phyloP scores from a whole-genome alignment of 1,139 yeast species.

The Pichiaceae sp. region DNA sequence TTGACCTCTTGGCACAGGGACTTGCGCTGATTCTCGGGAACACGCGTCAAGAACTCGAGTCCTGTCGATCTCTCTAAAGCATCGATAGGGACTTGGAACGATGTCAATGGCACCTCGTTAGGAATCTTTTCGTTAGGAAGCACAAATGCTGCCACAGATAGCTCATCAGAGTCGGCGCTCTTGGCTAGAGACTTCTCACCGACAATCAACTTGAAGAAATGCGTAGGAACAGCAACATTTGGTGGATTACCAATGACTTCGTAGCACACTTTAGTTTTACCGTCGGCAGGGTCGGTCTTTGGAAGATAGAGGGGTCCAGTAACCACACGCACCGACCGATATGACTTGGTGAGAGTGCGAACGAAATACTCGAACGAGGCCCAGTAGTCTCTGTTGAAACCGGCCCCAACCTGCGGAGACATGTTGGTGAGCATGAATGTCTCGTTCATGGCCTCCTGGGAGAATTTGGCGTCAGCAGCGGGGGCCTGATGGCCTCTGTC shows the following conservation, averaged over 20 bases:
- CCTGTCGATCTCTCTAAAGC: conserved; percentile 87
- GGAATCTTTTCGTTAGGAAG: conserved; percentile 75
- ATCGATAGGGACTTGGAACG: conserved; percentile 81
- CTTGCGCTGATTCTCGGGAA: conserved; percentile 51
- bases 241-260: conserved; percentile 98
- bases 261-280: conserved; percentile 74
- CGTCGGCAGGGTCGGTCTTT: conserved; percentile 51
- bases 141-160: conserved; percentile 88
- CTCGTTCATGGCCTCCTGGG: conserved; percentile 89
- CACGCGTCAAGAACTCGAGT: conserved; percentile 64
- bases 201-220: conserved; percentile 82
- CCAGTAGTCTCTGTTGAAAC: conserved; percentile 96
- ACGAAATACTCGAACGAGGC: conserved; percentile 91
- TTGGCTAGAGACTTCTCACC: conserved; percentile 52
- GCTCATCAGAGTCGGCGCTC: conserved; percentile 32
- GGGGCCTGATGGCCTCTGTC: conserved; percentile 98
- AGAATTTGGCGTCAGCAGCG: conserved; percentile 92
- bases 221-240: conserved; percentile 93
- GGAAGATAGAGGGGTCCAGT: conserved; percentile 95
- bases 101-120: conserved; percentile 60
- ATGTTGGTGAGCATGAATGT: conserved; percentile 85
- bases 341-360: conserved; percentile 61
- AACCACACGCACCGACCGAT: conserved; percentile 70
- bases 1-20: conserved; percentile 72
- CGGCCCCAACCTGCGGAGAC: conserved; percentile 97